phyloP scores from a whole-genome alignment of 2,329 filamentous ascomycete genomes.

The Huntiella savannae region DNA sequence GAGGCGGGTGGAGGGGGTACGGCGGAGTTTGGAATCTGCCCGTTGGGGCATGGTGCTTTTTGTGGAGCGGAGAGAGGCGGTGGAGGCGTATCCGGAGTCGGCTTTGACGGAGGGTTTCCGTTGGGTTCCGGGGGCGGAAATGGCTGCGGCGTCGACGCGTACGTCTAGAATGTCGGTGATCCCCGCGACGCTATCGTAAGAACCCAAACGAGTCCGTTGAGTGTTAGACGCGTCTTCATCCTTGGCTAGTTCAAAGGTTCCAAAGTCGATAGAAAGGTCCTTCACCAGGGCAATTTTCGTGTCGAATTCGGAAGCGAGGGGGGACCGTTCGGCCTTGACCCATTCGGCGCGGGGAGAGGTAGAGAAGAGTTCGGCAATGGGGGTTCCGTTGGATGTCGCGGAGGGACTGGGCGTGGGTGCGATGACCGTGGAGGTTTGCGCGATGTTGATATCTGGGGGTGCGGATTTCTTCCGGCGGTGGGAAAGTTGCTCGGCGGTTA shows the following conservation, averaged over 20 bases:
- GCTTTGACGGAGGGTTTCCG: slow-evolving; percentile 31
- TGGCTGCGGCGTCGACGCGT: slow-evolving; percentile 26
- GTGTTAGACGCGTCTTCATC: neutral
- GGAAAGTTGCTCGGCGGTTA: too few relatives aligned
- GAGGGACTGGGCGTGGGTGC: too few relatives aligned
- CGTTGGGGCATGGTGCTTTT: too few relatives aligned
- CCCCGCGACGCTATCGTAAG: too few relatives aligned
- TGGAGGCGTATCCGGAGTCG: slow-evolving; percentile 44
- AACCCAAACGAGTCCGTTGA: too few relatives aligned
- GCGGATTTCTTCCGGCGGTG: too few relatives aligned
- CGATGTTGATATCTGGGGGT: too few relatives aligned
- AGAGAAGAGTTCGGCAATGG: slow-evolving; percentile 2
- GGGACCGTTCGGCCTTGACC: neutral
- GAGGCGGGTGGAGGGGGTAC: neutral
- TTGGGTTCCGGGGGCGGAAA: slow-evolving; percentile 19
- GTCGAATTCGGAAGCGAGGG: neutral
- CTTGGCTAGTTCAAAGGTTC: slow-evolving; percentile 19
- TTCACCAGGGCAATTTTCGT: neutral
- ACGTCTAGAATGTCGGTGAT: slow-evolving; percentile 22
- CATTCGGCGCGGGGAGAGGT: neutral
- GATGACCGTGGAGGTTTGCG: too few relatives aligned
- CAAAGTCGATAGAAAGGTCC: slow-evolving; percentile 13
- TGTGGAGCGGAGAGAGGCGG: slow-evolving; percentile 33
- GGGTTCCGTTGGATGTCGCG: neutral
- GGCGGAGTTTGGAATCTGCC: too few relatives aligned